A percentile compares a stretch with the other conserved stretches of the same genome.
phyloP scores from a whole-genome alignment of 495 filamentous ascomycete species.

The Polyplosphaeria fusca region DNA sequence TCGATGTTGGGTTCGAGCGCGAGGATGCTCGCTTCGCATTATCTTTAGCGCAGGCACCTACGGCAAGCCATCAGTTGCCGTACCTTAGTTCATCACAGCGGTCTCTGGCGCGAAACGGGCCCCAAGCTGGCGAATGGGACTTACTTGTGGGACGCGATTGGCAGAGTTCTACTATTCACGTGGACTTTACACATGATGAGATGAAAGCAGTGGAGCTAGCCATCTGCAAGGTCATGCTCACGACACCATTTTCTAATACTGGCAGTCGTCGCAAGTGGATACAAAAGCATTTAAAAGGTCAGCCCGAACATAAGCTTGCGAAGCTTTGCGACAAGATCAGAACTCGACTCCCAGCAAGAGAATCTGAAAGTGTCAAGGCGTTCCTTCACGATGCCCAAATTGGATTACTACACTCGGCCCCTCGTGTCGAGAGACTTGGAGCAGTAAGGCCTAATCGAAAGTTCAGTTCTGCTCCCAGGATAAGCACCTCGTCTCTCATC shows the following conservation, averaged over 20 bases:
- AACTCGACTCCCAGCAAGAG: slow-evolving; percentile 5
- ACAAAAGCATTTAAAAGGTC: slow-evolving; percentile 8
- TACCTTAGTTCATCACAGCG: slow-evolving; percentile 17
- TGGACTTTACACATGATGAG: slow-evolving; percentile 28
- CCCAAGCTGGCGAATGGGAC: slow-evolving; percentile 21
- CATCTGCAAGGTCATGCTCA: background rate
- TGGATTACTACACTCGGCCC: slow-evolving; percentile 4
- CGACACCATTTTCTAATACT: background rate
- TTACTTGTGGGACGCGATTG: slow-evolving; percentile 7
- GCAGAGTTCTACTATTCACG: slow-evolving; percentile 27
- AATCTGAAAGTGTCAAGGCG: slow-evolving; percentile 18
- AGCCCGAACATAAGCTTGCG: slow-evolving; percentile 14
- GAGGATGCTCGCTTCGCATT: slow-evolving; percentile 19
- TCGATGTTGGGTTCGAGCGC: slow-evolving; percentile 8
- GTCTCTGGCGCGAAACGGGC: background rate
- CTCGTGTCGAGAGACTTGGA: slow-evolving; percentile 27
- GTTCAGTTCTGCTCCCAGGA: slow-evolving; percentile 1
- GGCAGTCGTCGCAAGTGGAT: slow-evolving; percentile 12
- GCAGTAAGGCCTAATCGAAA: slow-evolving; percentile 2
- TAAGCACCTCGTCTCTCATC: slow-evolving; percentile 23
- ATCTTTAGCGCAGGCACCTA: background rate
- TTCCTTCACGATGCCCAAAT: slow-evolving; percentile 23
- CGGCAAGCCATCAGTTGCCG: slow-evolving; percentile 1
- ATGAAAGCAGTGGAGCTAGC: slow-evolving; percentile 14
- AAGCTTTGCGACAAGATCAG: slow-evolving; percentile 9